These are phyloP conservation scores for Rubia tinctorum DNA, from an alignment of 305 asterid species.

Conservation along the genomic window DNA sequence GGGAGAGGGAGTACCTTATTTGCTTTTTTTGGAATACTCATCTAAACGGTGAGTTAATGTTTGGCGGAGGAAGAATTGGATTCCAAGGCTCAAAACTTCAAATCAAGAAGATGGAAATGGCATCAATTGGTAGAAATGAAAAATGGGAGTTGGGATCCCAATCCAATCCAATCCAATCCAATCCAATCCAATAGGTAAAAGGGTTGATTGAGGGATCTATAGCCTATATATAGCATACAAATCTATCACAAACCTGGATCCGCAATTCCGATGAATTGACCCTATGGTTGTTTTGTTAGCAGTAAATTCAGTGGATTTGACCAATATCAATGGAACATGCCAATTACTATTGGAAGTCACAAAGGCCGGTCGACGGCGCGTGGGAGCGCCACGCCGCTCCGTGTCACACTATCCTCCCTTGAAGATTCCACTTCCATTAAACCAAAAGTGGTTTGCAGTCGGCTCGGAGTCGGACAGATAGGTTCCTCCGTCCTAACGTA, in stretches of 20 bases:
- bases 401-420: neutral
- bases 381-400: neutral
- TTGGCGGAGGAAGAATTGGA: no score
- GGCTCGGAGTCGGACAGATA: no score
- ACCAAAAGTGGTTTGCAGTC: no score
- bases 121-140: neutral
- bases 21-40: no score
- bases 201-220: neutral
- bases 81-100: neutral
- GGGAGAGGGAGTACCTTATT: no score
- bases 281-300: neutral
- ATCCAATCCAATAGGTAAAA: neutral
- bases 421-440: neutral
- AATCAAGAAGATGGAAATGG: neutral
- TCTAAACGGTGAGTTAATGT: no score
- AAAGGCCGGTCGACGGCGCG: neutral
- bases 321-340: neutral
- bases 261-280: neutral
- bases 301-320: neutral
- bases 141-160: neutral
- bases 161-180: neutral
- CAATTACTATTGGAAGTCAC: conserved; percentile 4
- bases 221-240: no score
- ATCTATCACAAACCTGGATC: neutral
- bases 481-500: no score